These are phyloP conservation scores for Lepidium aucheri DNA, from an alignment of 345 rosid species.

Conservation along the genomic window DNA sequence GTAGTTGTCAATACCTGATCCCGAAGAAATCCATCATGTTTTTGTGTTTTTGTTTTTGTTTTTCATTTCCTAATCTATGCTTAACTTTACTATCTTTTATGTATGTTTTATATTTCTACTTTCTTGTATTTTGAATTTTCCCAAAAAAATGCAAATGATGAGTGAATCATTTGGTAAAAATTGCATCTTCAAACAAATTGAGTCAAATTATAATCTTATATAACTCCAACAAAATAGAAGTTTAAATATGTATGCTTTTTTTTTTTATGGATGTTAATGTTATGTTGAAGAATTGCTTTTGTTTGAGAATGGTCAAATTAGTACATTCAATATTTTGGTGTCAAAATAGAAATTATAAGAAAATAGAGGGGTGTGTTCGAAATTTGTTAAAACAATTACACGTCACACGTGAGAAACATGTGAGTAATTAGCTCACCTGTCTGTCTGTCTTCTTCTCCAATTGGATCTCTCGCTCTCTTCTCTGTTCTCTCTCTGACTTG, in stretches of 20 bases:
- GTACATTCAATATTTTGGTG: background rate
- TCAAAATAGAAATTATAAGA: background rate
- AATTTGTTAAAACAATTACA: background rate
- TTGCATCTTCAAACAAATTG: background rate
- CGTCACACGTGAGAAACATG: background rate
- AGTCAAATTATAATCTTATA: background rate
- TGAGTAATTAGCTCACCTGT: background rate
- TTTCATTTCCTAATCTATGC: background rate
- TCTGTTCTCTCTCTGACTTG: background rate
- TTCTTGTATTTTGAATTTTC: background rate
- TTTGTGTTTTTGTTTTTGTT: background rate
- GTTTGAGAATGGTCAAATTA: background rate
- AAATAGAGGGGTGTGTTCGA: background rate
- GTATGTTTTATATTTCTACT: background rate
- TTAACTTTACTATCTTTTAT: conserved; percentile 5
- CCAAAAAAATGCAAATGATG: background rate
- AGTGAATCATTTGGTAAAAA: background rate
- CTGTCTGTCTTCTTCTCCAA: conserved; percentile 11
- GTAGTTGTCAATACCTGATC: conserved; percentile 10
- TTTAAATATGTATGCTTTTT: too few relatives aligned
- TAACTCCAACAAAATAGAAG: background rate
- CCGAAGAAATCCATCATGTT: background rate
- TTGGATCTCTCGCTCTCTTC: background rate
- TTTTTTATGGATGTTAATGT: too few relatives aligned
- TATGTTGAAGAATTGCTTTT: too few relatives aligned